A percentile compares a stretch with the other conserved stretches of the same genome.
phyloP scores from a whole-genome alignment of 2,329 filamentous ascomycete species.

The Chrysosphaeria jannelii region DNA sequence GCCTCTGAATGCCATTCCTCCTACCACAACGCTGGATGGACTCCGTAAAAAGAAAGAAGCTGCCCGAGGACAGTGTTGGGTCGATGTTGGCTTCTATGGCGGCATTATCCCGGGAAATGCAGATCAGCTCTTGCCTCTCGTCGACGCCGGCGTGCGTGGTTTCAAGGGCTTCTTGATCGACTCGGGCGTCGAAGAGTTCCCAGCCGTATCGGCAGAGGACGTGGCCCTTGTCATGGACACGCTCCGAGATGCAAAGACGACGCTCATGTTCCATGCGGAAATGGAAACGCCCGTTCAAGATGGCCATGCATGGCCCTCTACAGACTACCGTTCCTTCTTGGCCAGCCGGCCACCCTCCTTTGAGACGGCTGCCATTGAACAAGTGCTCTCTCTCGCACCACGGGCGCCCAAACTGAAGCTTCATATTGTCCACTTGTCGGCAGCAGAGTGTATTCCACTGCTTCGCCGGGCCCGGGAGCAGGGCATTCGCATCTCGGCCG shows the following conservation, averaged over 20 bases:
- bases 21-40: constrained; percentile 64
- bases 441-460: constrained; percentile 62
- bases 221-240: constrained; percentile 53
- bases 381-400: constrained; percentile 57
- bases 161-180: constrained; percentile 98
- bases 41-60: constrained; percentile 66
- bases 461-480: constrained; percentile 38
- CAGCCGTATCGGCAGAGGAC: constrained; percentile 55
- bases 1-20: constrained; percentile 89
- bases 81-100: constrained; percentile 95
- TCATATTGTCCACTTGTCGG: constrained; percentile 81
- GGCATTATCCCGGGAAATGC: constrained; percentile 80
- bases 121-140: constrained; percentile 45
- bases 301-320: no score
- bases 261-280: constrained; percentile 96
- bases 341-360: constrained; percentile 68
- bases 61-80: constrained; percentile 73
- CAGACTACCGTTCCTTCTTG: constrained; percentile 85
- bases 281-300: no score
- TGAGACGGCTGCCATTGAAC: constrained; percentile 68
- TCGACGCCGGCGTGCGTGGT: constrained; percentile 63
- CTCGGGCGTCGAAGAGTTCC: constrained; percentile 89
- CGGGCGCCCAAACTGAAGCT: constrained; percentile 56
- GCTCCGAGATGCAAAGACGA: constrained; percentile 55
- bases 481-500: constrained; percentile 68